Evolutionary conservation across 257 asterid species (phyloP).

Genomic region (Forsythia viridissima): DNA sequence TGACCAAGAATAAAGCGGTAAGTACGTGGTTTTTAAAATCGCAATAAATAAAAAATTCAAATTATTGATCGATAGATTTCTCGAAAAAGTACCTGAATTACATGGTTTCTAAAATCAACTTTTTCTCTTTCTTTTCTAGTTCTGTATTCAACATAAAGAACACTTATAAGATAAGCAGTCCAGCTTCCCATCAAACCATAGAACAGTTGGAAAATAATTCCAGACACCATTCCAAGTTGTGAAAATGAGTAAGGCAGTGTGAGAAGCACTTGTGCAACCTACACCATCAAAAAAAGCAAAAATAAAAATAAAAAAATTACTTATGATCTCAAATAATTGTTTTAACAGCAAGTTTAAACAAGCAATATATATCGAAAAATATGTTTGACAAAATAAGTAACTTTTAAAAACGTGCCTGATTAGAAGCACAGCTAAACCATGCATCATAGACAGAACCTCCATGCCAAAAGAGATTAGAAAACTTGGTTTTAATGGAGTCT

Average conservation of each 20-base stretch:
- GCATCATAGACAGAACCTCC: conserved; percentile 97
- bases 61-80: too few species aligned
- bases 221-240: conserved; percentile 85
- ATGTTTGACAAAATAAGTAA: background rate
- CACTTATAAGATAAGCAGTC: conserved; percentile 86
- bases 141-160: conserved; percentile 82
- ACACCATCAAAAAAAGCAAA: background rate
- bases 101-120: conserved; percentile 83
- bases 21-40: too few species aligned
- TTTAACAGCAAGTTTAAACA: background rate
- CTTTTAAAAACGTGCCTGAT: conserved; percentile 47
- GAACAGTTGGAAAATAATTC: conserved; percentile 67
- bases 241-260: conserved; percentile 89
- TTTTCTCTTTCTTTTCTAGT: conserved; percentile 88
- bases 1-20: too few species aligned
- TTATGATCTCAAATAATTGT: background rate
- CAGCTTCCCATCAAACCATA: conserved; percentile 90
- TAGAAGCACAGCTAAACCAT: conserved; percentile 92
- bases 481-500: conserved; percentile 40
- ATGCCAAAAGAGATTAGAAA: conserved; percentile 75
- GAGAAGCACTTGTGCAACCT: conserved; percentile 93
- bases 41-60: too few species aligned
- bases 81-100: conserved; percentile 61
- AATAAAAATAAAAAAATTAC: conserved; percentile 2
- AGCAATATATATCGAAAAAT: background rate